Evolutionary conservation across 805 yeast species (phyloP).

Genomic region (Jamesozyma hellenica): DNA sequence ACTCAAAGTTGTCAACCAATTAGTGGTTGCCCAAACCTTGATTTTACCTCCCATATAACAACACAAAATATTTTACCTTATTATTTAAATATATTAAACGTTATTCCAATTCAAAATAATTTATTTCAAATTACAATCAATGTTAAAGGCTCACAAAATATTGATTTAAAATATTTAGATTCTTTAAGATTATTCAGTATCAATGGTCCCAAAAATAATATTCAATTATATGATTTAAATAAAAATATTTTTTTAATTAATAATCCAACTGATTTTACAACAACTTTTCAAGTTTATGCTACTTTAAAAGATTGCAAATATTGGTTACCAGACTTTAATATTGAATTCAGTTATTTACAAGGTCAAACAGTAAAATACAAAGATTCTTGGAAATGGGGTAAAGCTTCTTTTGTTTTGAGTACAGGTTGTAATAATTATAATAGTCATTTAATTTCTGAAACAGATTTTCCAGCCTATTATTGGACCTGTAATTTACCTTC

Average conservation of each 20-base stretch:
- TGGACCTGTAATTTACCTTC: constrained; percentile 5
- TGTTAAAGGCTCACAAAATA: constrained; percentile 10
- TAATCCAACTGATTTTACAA: constrained; percentile 16
- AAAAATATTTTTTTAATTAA: constrained; percentile 7
- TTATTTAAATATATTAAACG: constrained; percentile 8
- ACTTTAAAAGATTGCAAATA: constrained; percentile 1
- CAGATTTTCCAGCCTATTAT: constrained; percentile 14
- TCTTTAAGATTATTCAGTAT: constrained; percentile 12
- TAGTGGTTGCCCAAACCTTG: no score
- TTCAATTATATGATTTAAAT: constrained; percentile 12
- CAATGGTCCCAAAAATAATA: constrained; percentile 9
- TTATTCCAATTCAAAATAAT: constrained; percentile 7
- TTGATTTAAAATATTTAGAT: constrained; percentile 11
- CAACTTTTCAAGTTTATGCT: constrained; percentile 13
- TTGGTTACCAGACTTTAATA: constrained; percentile 17
- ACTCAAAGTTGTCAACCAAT: no score
- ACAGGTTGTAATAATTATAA: constrained; percentile 15
- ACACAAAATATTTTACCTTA: constrained; percentile 8
- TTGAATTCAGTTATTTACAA: constrained; percentile 12
- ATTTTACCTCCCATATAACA: constrained; percentile 8
- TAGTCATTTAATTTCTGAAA: constrained; percentile 13
- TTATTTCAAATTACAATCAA: constrained; percentile 14
- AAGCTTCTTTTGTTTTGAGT: constrained; percentile 9
- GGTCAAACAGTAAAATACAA: constrained; percentile 6
- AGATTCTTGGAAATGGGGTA: constrained; percentile 12